Evolutionary conservation across 495 filamentous ascomycete species (phyloP).

Genomic region (Daldinia decipiens): DNA sequence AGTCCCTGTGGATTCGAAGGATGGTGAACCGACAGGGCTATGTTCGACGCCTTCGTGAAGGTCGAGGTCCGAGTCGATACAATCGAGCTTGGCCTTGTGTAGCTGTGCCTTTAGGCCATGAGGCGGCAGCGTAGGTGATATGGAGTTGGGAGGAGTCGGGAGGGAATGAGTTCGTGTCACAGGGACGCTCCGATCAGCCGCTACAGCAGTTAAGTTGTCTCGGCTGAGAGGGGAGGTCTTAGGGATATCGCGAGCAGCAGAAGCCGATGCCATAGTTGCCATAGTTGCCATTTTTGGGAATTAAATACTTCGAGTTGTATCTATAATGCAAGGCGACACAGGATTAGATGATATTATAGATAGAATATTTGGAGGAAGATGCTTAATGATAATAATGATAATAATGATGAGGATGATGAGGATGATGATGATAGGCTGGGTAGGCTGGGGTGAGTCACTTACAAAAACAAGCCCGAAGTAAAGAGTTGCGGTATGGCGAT

Average conservation of each 20-base stretch:
- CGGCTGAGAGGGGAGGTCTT: constrained; percentile 64
- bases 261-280: constrained; percentile 66
- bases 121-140: constrained; percentile 88
- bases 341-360: constrained; percentile 23
- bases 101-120: constrained; percentile 75
- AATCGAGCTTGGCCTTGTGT: constrained; percentile 68
- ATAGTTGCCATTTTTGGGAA: constrained; percentile 67
- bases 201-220: constrained; percentile 70
- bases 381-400: too few relatives aligned
- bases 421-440: constrained; percentile 25
- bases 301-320: constrained; percentile 59
- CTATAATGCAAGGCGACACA: constrained; percentile 50
- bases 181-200: constrained; percentile 65
- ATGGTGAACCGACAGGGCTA: constrained; percentile 59
- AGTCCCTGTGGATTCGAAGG: constrained; percentile 76
- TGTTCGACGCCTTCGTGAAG: constrained; percentile 76
- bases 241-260: constrained; percentile 76
- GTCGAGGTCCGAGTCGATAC: constrained; percentile 89
- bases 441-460: constrained; percentile 52
- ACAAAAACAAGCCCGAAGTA: constrained; percentile 50
- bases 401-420: too few relatives aligned
- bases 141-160: constrained; percentile 94
- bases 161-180: constrained; percentile 69
- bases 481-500: constrained; percentile 49
- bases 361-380: neutral